Evolutionary conservation across 345 rosid genomes (phyloP), one percentile per base, ranked within the genome.

Genomic region (Camelina laxa): DNA sequence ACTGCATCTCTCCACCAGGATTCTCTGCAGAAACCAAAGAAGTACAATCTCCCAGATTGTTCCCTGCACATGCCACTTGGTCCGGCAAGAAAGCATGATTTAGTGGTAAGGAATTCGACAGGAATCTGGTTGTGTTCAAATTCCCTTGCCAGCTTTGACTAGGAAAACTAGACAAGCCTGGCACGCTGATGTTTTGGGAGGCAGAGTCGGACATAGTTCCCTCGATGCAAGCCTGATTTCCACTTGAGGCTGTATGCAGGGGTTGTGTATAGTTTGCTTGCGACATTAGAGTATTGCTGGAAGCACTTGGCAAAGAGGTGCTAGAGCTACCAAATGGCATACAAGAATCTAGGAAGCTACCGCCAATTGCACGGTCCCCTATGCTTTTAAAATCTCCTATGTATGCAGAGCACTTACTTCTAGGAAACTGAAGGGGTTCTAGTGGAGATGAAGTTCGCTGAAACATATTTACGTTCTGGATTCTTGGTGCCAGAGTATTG

Each of bases 131-230:
- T 72, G 86, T 59, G 15, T 80, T 82, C 54, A 67, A 76, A 16
- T 79, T 81, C 75, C 78, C 79, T 51, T 84, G 87, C 90, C 96
- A 87, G 79, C 63, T 82, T 63, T 84, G 77, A 72, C 83, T 88
- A 21, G 83, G 59, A 56, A 84, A 80, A 75, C 73, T 84, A 14
- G 90, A 75, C 9, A 86, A 84, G 57, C 83, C 85, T 41, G 21
- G 47, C 13, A 69, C 55, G n/a, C 80, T 77, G 10, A 67, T 75
- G 63, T 82, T 81, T 33, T 72, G 78, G 48, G 89, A 60, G 15
- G 60, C 80, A 62, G 75, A 84, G 71, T 80, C 83, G 42, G 80
- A 57, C 35, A 82, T 56, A 42, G 83, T 73, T 60, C 82, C 68
- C 13, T 79, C 75, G 10, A 82, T 80, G 75, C 86, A 82, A 68